These are phyloP conservation scores for Ottelia alismoides DNA, from an alignment of 106 monocot genomes.

Conservation along the genomic window DNA sequence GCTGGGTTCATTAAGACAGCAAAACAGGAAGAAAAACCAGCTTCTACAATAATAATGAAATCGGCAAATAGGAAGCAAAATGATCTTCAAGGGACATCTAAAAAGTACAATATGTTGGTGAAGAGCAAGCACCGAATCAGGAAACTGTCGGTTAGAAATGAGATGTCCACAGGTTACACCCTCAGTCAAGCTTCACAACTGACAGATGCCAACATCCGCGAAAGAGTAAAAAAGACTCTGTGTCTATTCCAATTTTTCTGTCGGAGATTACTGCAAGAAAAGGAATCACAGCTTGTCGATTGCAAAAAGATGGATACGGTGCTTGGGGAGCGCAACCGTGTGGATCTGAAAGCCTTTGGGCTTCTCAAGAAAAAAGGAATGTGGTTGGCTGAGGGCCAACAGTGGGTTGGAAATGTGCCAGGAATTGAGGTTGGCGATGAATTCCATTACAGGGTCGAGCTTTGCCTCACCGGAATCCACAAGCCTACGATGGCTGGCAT, in stretches of 20 bases:
- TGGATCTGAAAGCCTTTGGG: not conserved
- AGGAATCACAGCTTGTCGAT: not conserved
- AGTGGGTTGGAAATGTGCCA: not conserved
- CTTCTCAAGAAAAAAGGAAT: not conserved
- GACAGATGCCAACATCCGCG: no score
- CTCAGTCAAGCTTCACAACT: no score
- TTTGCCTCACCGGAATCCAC: not conserved
- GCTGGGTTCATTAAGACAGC: no score
- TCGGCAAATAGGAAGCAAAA: no score
- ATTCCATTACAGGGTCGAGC: constrained; percentile 5
- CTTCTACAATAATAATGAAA: no score
- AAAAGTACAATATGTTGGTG: no score
- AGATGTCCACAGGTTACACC: no score
- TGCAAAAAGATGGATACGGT: not conserved
- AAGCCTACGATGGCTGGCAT: not conserved
- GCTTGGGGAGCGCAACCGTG: not conserved
- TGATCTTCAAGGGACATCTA: no score
- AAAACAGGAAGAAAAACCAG: no score
- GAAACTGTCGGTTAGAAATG: no score
- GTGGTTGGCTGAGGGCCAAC: not conserved
- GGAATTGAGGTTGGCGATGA: constrained; percentile 1
- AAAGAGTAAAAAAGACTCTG: not conserved
- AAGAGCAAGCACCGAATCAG: no score
- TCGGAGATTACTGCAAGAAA: not conserved
- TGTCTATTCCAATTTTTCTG: not conserved